Base-by-base conservation (phyloP, 1,139 yeast genomes). In the Candida sp. region DNA sequence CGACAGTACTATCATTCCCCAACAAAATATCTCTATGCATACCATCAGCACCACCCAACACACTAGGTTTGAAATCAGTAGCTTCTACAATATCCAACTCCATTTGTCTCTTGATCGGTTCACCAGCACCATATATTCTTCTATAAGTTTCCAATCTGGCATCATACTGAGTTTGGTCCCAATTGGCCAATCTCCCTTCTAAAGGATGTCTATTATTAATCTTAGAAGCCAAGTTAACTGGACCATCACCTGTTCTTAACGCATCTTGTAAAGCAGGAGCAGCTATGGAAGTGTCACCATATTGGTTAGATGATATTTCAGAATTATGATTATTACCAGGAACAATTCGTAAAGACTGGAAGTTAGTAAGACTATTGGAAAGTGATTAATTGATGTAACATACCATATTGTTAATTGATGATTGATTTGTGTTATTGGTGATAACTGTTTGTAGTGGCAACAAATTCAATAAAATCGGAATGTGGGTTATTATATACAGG, bases 61-160 rank as follows among this genome's bases (percentile, higher is more conserved):
- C 65, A 41, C 73, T 63, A n/a, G 96, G 96, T 51, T 75, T 79
- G 62, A 81, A 81, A 45, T 85, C 89, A n/a, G 88, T 79, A 41
- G 76, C 73, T 39, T 81, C 81, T n/a, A 91, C 85, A 33, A 89
- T 77, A 45, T 79, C 74, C 57, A 88, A 68, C 54, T 95, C 98
- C 87, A 93, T 87, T 25, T 87, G 81, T 60, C 97, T 79, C 63
- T 89, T 84, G 54, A 93, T 82, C 5, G 98, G 96, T 58, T 88
- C 98, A 9, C 95, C 97, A 39, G 95, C 85, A 25, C 99, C 99
- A 63, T 86, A 90, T 22, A 88, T 69, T 51, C 95, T 79, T 59
- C 96, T 79, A 64, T 87, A 84, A 45, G 82, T 81, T 60, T 90
- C 95, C 71, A 90, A 60, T 56, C 82, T 81, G 51, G 86, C 71